Conservation (phyloP, 768 basidiomycete genomes). For the Lactarius evosmus region DNA sequence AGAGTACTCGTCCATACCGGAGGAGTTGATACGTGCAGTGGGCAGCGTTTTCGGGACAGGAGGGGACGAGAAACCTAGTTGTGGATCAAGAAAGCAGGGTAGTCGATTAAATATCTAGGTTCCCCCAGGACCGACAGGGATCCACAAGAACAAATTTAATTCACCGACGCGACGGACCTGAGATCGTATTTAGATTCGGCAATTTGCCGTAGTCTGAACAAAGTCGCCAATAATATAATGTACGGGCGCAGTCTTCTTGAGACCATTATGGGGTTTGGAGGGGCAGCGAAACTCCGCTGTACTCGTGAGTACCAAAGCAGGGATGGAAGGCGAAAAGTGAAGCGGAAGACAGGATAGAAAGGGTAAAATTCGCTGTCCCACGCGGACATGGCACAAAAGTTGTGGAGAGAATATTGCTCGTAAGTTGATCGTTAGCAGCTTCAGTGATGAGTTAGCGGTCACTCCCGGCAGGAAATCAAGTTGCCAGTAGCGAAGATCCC, state of each 20-base stretch:
- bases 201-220: constrained; percentile 20
- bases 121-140: constrained; percentile 9
- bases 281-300: background rate
- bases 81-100: constrained; percentile 13
- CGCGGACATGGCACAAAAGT: constrained; percentile 1
- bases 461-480: background rate
- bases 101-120: constrained; percentile 20
- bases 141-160: constrained; percentile 20
- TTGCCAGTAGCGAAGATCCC: background rate
- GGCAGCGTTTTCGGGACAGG: background rate
- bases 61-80: background rate
- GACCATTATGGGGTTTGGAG: background rate
- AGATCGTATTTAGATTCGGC: constrained; percentile 19
- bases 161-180: constrained; percentile 14
- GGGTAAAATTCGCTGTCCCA: background rate
- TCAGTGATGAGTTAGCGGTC: background rate
- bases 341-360: background rate
- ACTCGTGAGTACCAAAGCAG: background rate
- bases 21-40: background rate
- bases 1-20: background rate
- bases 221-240: constrained; percentile 15
- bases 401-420: constrained; percentile 11
- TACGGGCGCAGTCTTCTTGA: background rate
- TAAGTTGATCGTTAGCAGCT: background rate
- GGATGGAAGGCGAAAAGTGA: background rate